These are phyloP conservation scores for Mrakia gelida DNA, from an alignment of 768 basidiomycete genomes.

Conservation along the genomic window DNA sequence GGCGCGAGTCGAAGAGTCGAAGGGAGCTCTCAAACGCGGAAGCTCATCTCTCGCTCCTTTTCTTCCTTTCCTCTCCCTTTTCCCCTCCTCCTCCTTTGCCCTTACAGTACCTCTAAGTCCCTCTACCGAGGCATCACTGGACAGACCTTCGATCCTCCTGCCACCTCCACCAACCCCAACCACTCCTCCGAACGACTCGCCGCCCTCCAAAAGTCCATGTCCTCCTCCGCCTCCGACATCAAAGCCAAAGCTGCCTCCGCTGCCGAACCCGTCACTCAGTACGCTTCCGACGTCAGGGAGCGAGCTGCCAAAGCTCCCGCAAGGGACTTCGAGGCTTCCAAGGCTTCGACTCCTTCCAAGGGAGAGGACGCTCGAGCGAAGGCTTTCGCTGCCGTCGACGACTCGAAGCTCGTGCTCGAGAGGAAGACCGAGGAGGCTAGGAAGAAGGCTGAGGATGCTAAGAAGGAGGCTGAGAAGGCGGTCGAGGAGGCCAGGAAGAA, in stretches of 20 bases:
- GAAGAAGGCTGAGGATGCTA: constrained; percentile 11
- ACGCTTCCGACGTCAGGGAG: constrained; percentile 17
- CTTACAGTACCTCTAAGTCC: constrained; percentile 25
- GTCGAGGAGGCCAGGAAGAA: constrained; percentile 34
- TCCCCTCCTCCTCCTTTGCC: constrained; percentile 18
- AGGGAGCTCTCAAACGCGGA: neutral
- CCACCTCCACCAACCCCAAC: constrained; percentile 3
- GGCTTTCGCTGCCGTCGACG: constrained; percentile 19
- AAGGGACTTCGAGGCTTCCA: neutral
- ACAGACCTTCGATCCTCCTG: neutral
- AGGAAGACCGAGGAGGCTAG: constrained; percentile 7
- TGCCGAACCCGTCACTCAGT: neutral
- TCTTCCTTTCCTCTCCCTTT: constrained; percentile 21
- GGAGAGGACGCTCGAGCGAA: constrained; percentile 22
- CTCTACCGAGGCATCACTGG: constrained; percentile 19
- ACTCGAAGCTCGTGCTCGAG: constrained; percentile 20
- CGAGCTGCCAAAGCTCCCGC: constrained; percentile 10
- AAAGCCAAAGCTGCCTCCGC: constrained; percentile 6
- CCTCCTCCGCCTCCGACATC: constrained; percentile 23
- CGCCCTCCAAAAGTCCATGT: constrained; percentile 20
- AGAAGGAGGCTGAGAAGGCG: constrained; percentile 4
- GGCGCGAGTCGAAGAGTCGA: neutral
- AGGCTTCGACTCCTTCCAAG: neutral
- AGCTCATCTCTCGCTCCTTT: constrained; percentile 10
- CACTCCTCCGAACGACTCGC: constrained; percentile 16